phyloP scores from a whole-genome alignment of 176 grass and related monocot species.

The Cenchrus purpureus region DNA sequence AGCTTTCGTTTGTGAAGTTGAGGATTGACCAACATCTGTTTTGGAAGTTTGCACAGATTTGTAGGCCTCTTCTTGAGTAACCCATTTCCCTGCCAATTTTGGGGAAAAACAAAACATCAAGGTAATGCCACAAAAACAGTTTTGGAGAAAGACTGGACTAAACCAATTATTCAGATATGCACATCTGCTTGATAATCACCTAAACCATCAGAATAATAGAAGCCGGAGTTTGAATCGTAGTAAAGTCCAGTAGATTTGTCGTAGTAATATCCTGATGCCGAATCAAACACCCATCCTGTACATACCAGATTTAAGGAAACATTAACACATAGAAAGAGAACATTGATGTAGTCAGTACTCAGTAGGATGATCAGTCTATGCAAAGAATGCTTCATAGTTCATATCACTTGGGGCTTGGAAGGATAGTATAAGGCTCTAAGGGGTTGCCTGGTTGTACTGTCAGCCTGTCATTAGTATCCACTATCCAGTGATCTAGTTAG shows the following conservation, averaged over 20 bases:
- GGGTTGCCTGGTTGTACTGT: background rate
- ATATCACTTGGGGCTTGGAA: background rate
- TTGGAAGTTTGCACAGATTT: constrained; percentile 50
- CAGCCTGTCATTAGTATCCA: background rate
- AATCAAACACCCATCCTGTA: constrained; percentile 76
- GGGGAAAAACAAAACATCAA: constrained; percentile 27
- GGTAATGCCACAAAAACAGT: too few relatives aligned
- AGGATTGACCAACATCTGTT: constrained; percentile 46
- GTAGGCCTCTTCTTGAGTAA: constrained; percentile 78
- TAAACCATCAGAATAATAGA: constrained; percentile 80
- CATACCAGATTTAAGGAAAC: constrained; percentile 27
- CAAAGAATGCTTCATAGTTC: background rate
- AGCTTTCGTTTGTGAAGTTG: constrained; percentile 48
- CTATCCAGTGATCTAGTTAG: background rate
- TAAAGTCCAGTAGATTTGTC: constrained; percentile 72
- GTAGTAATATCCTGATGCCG: constrained; percentile 72
- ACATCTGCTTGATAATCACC: constrained; percentile 48
- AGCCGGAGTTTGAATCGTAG: constrained; percentile 75
- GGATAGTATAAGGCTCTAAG: background rate
- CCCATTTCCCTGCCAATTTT: constrained; percentile 71
- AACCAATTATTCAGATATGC: background rate
- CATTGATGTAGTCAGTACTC: background rate
- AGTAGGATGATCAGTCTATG: constrained; percentile 6
- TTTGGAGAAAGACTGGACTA: background rate
- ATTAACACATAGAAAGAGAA: constrained; percentile 11